Evolutionary conservation across 2,329 filamentous ascomycete species (phyloP).

Genomic region (Grosmannia clavigera): DNA sequence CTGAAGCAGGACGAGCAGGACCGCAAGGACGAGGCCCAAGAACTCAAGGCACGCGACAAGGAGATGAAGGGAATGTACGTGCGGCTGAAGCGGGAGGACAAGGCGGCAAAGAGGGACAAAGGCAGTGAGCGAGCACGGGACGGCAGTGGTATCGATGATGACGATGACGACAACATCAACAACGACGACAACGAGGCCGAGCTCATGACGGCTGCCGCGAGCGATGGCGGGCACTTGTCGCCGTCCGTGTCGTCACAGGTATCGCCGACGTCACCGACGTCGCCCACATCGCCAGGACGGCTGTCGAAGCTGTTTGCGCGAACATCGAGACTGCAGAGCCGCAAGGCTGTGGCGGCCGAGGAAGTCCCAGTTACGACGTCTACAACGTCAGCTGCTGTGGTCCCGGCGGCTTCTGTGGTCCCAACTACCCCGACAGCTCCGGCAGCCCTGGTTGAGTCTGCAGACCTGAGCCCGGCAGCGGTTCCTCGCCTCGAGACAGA

Average conservation of each 20-base stretch:
- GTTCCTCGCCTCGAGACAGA: background rate
- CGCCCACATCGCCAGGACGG: background rate
- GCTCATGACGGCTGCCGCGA: background rate
- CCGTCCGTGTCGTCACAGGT: background rate
- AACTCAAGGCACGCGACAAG: conserved; percentile 35
- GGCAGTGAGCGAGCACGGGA: background rate
- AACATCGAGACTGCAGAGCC: background rate
- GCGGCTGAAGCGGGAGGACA: conserved; percentile 16
- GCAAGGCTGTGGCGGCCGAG: background rate
- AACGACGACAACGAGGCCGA: background rate
- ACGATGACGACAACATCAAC: conserved; percentile 28
- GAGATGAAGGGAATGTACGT: conserved; percentile 38
- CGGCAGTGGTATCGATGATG: background rate
- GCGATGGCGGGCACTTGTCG: background rate
- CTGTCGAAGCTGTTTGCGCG: conserved; percentile 8
- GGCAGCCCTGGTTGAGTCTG: no score
- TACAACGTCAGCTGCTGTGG: background rate
- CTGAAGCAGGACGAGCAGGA: conserved; percentile 48
- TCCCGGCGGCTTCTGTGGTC: no score
- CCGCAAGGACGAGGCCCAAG: conserved; percentile 23
- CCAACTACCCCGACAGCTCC: no score
- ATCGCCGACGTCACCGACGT: background rate
- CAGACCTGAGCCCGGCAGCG: no score
- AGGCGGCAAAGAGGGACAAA: conserved; percentile 13
- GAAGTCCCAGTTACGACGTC: background rate